Evolutionary conservation across 192 early-diverging fungal species (phyloP), one percentile per base, ranked within the genome.

Genomic region (Backusella psychrophila): DNA sequence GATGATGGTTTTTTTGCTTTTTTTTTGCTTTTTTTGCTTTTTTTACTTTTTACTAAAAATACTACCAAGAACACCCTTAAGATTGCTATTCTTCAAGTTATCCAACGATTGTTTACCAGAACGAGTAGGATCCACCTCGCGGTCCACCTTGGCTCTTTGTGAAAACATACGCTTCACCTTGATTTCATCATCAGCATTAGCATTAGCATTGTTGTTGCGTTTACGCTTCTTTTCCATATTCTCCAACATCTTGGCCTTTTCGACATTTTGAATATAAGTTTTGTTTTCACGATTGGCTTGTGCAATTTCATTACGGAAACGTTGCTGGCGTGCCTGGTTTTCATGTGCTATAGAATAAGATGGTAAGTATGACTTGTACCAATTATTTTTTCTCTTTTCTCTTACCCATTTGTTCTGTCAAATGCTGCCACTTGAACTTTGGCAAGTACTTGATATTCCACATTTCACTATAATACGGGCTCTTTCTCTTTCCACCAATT

Each of bases 401-500:
- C 12, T 80, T 92, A 95, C 79, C 93, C 46, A 98, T 90, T 81
- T 96, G 95, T 75, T 97, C 98, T 15, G 94, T 95, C 68, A 99
- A 81, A 78, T 99, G 92, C 52, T 92, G 84, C 98, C 98, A 99
- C 79, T 99, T 99, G 86, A 99, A 99, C 68, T 92, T 91, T 38
- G 96, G 93, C 38, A 99, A 82, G 76, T 99, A 99, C 82, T 96
- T 96, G 67, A 99, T 92, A 80, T 94, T 98, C 98, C 98, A 99
- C 78, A 98, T 83, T 70, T 98, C 96, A 78, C 98, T 96, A 82
- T 96, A 93, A 81, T 95, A 96, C 71, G 87, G 88, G 63, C 87
- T 90, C 38, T 92, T 87, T 82, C 95, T 96, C 75, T 96, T 97
- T 34, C 94, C 94, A 7, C 91, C 95, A 83, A 99, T 94, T 52